Percentiles rank a stretch among this genome's conserved stretches.
These are phyloP conservation scores for Candida vaughaniae DNA, from an alignment of 805 yeast genomes.

Conservation along the genomic window DNA sequence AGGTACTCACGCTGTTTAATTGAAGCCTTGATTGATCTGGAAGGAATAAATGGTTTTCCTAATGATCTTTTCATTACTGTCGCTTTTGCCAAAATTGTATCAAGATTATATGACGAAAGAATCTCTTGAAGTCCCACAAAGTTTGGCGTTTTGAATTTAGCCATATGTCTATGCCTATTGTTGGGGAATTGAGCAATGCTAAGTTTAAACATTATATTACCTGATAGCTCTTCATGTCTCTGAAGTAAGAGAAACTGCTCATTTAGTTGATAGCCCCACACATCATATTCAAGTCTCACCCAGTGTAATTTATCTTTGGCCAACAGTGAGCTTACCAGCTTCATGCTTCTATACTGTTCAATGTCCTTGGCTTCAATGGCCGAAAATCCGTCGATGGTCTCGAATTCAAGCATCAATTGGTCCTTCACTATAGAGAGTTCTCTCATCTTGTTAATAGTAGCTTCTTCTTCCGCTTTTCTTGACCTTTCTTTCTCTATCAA, in stretches of 20 bases:
- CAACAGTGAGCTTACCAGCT: conserved; percentile 16
- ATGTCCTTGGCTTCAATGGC: conserved; percentile 18
- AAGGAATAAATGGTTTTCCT: too few relatives aligned
- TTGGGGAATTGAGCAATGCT: too few relatives aligned
- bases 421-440: conserved; percentile 13
- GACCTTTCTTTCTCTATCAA: conserved; percentile 9
- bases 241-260: conserved; percentile 11
- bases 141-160: too few relatives aligned
- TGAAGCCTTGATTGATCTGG: too few relatives aligned
- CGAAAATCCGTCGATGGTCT: conserved; percentile 39
- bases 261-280: conserved; percentile 27
- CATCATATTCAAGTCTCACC: conserved; percentile 31
- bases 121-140: too few relatives aligned
- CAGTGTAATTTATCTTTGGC: conserved; percentile 17
- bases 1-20: too few relatives aligned
- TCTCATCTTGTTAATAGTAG: conserved; percentile 11
- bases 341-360: conserved; percentile 10
- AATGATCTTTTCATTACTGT: too few relatives aligned
- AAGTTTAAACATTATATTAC: too few relatives aligned
- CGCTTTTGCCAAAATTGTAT: conserved; percentile 19
- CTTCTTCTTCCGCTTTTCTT: conserved; percentile 13
- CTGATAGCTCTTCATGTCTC: too few relatives aligned
- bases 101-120: conserved; percentile 15
- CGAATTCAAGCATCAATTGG: conserved; percentile 26
- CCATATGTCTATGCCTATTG: too few relatives aligned